phyloP scores from a whole-genome alignment of 1,284 basidiomycete genomes.

The Pascua sp. region DNA sequence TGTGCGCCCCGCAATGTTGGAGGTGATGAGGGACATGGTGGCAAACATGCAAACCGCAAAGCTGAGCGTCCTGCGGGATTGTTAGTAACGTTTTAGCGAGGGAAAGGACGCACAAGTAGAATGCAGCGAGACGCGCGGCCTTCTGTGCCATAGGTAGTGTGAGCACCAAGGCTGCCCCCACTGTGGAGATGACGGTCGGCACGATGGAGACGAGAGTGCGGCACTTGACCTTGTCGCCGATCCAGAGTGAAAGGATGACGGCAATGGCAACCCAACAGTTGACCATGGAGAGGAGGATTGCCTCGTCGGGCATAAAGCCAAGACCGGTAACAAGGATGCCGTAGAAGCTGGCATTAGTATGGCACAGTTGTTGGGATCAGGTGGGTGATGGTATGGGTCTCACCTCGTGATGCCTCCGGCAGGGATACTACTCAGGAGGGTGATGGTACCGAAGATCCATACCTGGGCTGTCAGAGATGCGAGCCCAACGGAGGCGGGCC shows the following conservation, averaged over 20 bases:
- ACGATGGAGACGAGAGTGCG: conserved; percentile 13
- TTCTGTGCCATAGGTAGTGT: not conserved
- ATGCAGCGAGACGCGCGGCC: not conserved
- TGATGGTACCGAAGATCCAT: conserved; percentile 2
- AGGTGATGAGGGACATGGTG: conserved; percentile 1
- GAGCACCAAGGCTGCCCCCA: conserved; percentile 18
- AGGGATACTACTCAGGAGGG: conserved; percentile 12
- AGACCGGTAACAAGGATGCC: conserved; percentile 20
- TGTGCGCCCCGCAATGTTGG: conserved; percentile 21
- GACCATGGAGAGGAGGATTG: conserved; percentile 17
- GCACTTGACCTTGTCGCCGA: conserved; percentile 14
- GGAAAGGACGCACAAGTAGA: conserved; percentile 1
- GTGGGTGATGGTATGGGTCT: not conserved
- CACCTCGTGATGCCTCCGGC: conserved; percentile 17
- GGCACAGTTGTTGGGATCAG: too few relatives aligned
- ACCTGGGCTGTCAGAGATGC: not conserved
- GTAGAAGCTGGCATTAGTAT: conserved; percentile 10
- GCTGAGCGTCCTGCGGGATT: conserved; percentile 4
- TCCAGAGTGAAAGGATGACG: conserved; percentile 11
- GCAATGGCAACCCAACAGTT: conserved; percentile 18
- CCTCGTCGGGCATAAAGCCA: conserved; percentile 10
- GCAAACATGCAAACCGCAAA: not conserved
- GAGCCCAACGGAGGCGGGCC: too few relatives aligned
- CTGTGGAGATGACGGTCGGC: conserved; percentile 10
- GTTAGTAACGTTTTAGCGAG: not conserved